Evolutionary conservation across 1,139 yeast genomes (phyloP), one percentile per base, ranked within the genome.

Genomic region (Yamadazyma diospyri): DNA sequence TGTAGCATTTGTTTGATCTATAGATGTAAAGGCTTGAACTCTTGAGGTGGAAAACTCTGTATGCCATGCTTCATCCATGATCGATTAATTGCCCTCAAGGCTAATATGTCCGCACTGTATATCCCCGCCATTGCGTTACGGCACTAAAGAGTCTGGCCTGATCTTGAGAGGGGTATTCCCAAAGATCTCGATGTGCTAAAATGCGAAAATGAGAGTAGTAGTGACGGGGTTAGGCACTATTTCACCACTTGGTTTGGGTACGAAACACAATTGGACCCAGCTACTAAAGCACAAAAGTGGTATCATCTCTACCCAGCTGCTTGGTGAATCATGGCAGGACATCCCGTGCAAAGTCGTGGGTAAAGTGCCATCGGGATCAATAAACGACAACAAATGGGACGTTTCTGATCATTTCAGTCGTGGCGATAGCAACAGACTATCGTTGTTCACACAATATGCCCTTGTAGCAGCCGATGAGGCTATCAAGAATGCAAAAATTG

Each of bases 221-320:
- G 81, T 92, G 1, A 92, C 98, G 0, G 98, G 98, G 0, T 55
- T 89, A 11, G 98, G 97, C 0, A 59, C 84, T 25, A 76, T 89
- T 1, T 76, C 94, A 1, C 98, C 98, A 0, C 60, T 92, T 5
- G 98, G 97, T 0, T 78, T 79, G 3, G 92, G 89, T 1, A 70
- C 67, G 4, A 48, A 50, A 11, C 57, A 54, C 11, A 60, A 76
- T 6, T 83, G 92, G 89, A 38, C 53, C 2, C 64, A 61, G 16
- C 57, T 81, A 6, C 46, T 81, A 2, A 58, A 61, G 1, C 69
- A 74, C 0, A 55, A 69, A 36, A 71, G 78, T 27, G 89, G 89
- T 0, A 49, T 82, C 6, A 58, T 74, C 1, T 73, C 83, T 8
- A 76, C 87, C 3, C 37, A 47, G 37, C 57, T 45, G n/a, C 66